These are phyloP conservation scores for Clavispora carvajalis DNA, from an alignment of 805 yeast genomes.

Conservation along the genomic window DNA sequence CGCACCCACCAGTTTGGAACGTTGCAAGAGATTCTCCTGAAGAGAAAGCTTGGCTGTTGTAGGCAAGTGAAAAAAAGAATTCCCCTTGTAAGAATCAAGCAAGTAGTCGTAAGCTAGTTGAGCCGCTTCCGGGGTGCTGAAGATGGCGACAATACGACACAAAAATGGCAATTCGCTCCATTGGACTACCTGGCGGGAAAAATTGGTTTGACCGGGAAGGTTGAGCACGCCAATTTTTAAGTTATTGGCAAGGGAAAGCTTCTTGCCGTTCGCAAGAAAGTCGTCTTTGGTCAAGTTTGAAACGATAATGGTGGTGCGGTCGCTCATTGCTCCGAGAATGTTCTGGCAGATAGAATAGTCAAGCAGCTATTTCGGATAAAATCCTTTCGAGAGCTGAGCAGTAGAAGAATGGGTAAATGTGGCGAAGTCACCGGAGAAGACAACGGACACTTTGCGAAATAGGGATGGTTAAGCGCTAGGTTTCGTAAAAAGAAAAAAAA, in stretches of 20 bases:
- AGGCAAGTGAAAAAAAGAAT: constrained; percentile 7
- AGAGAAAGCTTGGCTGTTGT: constrained; percentile 24
- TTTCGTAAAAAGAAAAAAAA: too few species aligned
- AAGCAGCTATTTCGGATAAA: too few species aligned
- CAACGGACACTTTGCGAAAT: too few species aligned
- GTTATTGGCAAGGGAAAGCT: constrained; percentile 30
- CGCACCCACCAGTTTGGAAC: constrained; percentile 27
- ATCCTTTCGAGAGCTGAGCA: too few species aligned
- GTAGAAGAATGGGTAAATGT: too few species aligned
- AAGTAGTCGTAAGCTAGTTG: constrained; percentile 19
- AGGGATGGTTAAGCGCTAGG: too few species aligned
- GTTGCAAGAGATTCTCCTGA: constrained; percentile 34
- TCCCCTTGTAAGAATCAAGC: constrained; percentile 4
- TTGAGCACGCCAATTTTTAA: constrained; percentile 29
- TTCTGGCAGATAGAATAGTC: too few species aligned
- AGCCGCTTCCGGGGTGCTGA: constrained; percentile 27
- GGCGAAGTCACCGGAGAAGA: too few species aligned
- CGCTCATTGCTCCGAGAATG: background rate
- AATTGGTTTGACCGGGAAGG: constrained; percentile 13
- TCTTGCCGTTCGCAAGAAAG: constrained; percentile 18
- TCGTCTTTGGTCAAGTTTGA: constrained; percentile 28
- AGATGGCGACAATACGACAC: constrained; percentile 32
- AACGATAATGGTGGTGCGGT: constrained; percentile 31
- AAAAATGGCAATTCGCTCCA: constrained; percentile 39
- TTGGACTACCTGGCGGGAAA: constrained; percentile 23